phyloP scores from a whole-genome alignment of 441 rosid species.

The Jatropha multifida region DNA sequence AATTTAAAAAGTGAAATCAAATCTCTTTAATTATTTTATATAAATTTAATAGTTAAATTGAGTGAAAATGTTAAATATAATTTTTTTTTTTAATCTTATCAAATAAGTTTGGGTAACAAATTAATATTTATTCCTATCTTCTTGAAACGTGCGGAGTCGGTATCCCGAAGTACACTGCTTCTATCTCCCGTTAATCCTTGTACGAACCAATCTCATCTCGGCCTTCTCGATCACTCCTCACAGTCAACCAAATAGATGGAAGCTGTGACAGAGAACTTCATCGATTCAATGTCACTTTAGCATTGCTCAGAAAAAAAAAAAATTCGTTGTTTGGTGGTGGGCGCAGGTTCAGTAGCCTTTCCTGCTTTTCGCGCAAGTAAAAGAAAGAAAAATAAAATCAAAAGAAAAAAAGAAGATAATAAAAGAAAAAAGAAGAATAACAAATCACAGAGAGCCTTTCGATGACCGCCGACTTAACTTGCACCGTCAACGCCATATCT shows the following conservation, averaged over 20 bases:
- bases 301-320: neutral
- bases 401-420: neutral
- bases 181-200: no score
- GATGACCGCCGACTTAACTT: conserved; percentile 46
- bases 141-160: no score
- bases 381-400: neutral
- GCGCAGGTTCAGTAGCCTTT: neutral
- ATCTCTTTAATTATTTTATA: no score
- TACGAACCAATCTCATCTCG: neutral
- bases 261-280: neutral
- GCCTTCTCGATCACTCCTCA: neutral
- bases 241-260: neutral
- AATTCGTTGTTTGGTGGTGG: neutral
- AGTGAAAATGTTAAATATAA: no score
- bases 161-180: no score
- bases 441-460: neutral
- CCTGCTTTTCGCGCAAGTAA: conserved; percentile 63
- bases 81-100: no score
- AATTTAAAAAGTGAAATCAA: no score
- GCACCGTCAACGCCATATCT: conserved; percentile 32
- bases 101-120: no score
- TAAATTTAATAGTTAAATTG: no score
- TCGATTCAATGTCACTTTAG: neutral
- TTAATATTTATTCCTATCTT: no score
- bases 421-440: neutral